A percentile compares a stretch with the other conserved stretches of the same genome.
These are phyloP conservation scores for Posidonia australis DNA, from an alignment of 106 monocot genomes.

Conservation along the genomic window DNA sequence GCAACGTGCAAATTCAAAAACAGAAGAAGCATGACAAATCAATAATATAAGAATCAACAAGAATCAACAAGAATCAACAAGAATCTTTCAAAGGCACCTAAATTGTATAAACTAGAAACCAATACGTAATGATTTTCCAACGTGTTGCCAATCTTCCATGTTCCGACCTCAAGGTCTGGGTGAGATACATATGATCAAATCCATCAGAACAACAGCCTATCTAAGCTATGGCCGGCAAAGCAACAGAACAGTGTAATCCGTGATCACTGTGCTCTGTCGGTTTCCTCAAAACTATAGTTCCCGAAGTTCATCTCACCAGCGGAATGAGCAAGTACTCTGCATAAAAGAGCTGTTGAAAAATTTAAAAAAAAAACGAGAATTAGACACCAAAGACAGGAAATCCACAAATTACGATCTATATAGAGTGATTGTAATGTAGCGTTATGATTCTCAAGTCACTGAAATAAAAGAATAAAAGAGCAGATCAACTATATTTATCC, in stretches of 20 bases:
- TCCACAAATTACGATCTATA: too few relatives aligned
- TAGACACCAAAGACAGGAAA: not conserved
- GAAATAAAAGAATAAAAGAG: not conserved
- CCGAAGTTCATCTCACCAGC: conserved; percentile 51
- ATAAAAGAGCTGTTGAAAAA: conserved; percentile 56
- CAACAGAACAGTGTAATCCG: not conserved
- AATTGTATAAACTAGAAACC: too few relatives aligned
- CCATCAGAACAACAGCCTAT: not conserved
- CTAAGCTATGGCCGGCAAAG: not conserved
- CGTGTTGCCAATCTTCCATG: not conserved
- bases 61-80: too few relatives aligned
- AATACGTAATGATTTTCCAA: too few relatives aligned
- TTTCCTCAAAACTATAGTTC: not conserved
- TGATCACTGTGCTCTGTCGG: too few relatives aligned
- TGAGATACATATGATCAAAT: not conserved
- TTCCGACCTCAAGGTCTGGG: not conserved
- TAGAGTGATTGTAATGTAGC: too few relatives aligned
- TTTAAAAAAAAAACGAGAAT: not conserved
- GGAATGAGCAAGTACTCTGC: conserved; percentile 88
- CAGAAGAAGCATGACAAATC: too few relatives aligned
- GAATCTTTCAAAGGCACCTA: too few relatives aligned
- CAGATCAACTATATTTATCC: not conserved
- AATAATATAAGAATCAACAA: too few relatives aligned
- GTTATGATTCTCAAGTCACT: too few relatives aligned
- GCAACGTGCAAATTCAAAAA: too few relatives aligned